Evolutionary conservation across 805 yeast species (phyloP).

Genomic region (Groenewaldozyma tartarivorans): DNA sequence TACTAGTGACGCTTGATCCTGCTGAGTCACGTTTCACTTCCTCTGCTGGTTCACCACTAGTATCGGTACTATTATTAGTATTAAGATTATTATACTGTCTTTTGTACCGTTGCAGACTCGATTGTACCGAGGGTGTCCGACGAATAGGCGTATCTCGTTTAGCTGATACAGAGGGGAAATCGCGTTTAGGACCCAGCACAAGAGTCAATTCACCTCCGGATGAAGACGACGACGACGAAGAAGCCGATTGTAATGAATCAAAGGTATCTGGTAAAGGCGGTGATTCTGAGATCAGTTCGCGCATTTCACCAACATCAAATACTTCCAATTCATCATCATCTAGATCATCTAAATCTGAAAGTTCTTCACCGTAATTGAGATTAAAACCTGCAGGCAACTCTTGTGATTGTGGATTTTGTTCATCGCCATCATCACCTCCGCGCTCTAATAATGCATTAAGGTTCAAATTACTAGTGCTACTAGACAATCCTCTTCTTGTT

Average conservation of each 20-base stretch:
- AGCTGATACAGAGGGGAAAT: slow-evolving; percentile 6
- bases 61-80: not conserved
- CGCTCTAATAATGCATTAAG: slow-evolving; percentile 14
- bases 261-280: not conserved
- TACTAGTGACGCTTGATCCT: not conserved
- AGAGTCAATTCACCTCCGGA: slow-evolving; percentile 19
- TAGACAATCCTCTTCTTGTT: slow-evolving; percentile 4
- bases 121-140: slow-evolving; percentile 3
- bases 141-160: not conserved
- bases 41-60: not conserved
- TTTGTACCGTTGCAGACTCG: not conserved
- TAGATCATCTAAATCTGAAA: slow-evolving; percentile 5
- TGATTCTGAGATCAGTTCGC: not conserved
- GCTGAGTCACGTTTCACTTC: not conserved
- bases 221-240: not conserved
- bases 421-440: slow-evolving; percentile 7
- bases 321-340: slow-evolving; percentile 13
- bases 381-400: not conserved
- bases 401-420: slow-evolving; percentile 2
- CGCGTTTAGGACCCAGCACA: slow-evolving; percentile 15
- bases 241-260: not conserved
- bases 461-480: slow-evolving; percentile 14
- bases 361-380: not conserved
- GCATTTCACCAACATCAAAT: not conserved
- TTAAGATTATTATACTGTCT: not conserved